Evolutionary conservation across 768 basidiomycete species (phyloP).

Genomic region (Candolleomyces aberdarensis): DNA sequence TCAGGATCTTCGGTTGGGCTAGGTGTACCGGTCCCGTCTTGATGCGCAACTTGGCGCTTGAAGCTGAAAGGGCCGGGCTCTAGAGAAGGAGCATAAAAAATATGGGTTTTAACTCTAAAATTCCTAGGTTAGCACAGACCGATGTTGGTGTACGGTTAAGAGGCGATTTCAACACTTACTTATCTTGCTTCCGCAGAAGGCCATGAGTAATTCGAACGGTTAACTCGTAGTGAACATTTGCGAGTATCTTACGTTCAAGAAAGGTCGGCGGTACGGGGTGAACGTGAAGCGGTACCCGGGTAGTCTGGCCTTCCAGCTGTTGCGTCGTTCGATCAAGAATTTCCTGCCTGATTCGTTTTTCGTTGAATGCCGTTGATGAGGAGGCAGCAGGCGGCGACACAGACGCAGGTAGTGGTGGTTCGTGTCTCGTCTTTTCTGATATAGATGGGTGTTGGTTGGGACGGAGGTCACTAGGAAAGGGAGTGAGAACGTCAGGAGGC

Average conservation of each 20-base stretch:
- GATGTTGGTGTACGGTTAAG: background rate
- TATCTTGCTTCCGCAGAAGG: slow-evolving; percentile 21
- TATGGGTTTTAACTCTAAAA: slow-evolving; percentile 14
- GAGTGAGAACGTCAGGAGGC: background rate
- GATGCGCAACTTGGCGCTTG: slow-evolving; percentile 15
- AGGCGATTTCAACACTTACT: slow-evolving; percentile 12
- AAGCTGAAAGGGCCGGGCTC: slow-evolving; percentile 19
- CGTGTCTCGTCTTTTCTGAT: background rate
- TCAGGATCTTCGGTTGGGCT: slow-evolving; percentile 22
- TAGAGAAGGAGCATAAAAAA: slow-evolving; percentile 23
- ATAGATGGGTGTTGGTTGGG: background rate
- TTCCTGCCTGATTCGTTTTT: background rate
- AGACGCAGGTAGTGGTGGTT: background rate
- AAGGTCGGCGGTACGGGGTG: slow-evolving; percentile 20
- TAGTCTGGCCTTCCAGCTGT: background rate
- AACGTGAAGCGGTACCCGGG: background rate
- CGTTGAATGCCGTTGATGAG: background rate
- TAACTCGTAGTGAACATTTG: slow-evolving; percentile 24
- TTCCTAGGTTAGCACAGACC: background rate
- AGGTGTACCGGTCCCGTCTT: slow-evolving; percentile 15
- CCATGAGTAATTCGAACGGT: slow-evolving; percentile 21
- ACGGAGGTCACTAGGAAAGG: background rate
- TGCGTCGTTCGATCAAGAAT: background rate
- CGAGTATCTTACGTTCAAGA: slow-evolving; percentile 19
- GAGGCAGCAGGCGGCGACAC: background rate